Base-by-base conservation (phyloP, 306 rosid genomes). In the Sesbania bispinosa region DNA sequence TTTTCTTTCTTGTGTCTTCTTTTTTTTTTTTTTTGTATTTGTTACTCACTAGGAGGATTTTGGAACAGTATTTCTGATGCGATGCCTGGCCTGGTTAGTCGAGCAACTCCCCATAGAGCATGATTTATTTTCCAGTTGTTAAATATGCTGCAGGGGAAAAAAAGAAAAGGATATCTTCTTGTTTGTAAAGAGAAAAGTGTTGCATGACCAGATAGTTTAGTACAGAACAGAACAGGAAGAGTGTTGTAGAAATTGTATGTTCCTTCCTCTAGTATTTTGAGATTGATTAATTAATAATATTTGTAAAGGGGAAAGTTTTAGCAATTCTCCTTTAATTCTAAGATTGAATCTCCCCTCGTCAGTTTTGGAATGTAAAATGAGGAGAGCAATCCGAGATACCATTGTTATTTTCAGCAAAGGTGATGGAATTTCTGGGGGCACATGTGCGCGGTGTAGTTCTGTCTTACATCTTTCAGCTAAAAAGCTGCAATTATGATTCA, bases 231-330 rank as follows among this genome's bases (percentile, higher is more conserved):
- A 70, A 57, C 66, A 71, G 74, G 80, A 72, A 38, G 71, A 23
- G 69, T 75, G 84, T 57, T 58, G 84, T 73, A 51, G 51, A 75
- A 27, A n/a, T 68, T 47, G 53, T 53, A 69, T 75, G 82, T 64
- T 55, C 82, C 74, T 64, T 55, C 82, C 74, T 64, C 77, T 52
- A 41, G 52, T 77, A 39, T 70, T 53, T 53, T 35, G 9, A 29
- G 50, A 77, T 76, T n/a, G n/a, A n/a, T n/a, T n/a, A n/a, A n/a
- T n/a, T 55, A 79, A 67, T 85, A 79, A 76, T 79, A 72, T 78
- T 85, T 67, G 53, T 71, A 5, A 33, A 78, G 82, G 82, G 86
- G 84, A 85, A 76, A 68, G 8, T 38, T 38, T 38, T 8, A 36
- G 39, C 53, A 57, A 48, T 60, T 76, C 79, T 82, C 86, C 82